These are phyloP conservation scores for Penicillium cinerascens DNA, from an alignment of 495 filamentous ascomycete genomes.

Conservation along the genomic window DNA sequence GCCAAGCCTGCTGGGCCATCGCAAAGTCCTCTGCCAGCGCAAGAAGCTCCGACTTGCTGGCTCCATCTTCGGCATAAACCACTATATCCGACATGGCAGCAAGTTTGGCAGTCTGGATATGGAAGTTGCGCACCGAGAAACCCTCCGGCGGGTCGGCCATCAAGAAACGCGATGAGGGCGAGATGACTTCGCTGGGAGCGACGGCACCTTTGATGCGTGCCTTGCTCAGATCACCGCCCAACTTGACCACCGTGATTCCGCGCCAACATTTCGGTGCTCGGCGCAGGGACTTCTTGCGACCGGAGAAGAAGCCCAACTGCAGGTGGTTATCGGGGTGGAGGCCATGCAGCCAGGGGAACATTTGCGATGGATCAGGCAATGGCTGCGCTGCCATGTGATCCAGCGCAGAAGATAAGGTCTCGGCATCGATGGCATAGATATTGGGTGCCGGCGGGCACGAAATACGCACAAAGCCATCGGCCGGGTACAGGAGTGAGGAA, in stretches of 20 bases:
- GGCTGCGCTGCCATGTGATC: constrained; percentile 72
- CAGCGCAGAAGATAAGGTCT: constrained; percentile 64
- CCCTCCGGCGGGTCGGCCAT: constrained; percentile 80
- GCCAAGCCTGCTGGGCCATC: constrained; percentile 71
- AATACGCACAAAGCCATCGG: constrained; percentile 57
- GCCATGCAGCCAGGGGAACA: constrained; percentile 98
- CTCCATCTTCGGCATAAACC: constrained; percentile 74
- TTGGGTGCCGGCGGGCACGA: constrained; percentile 49
- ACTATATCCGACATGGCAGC: constrained; percentile 88
- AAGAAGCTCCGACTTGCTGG: constrained; percentile 51
- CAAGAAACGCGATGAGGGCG: constrained; percentile 38
- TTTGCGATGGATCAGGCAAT: constrained; percentile 73
- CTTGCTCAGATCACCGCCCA: constrained; percentile 71
- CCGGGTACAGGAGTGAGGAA: constrained; percentile 70
- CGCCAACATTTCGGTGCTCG: constrained; percentile 77
- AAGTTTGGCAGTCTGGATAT: constrained; percentile 89
- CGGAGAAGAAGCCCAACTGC: constrained; percentile 83
- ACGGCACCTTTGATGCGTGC: constrained; percentile 84
- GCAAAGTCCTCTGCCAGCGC: constrained; percentile 69
- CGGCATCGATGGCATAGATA: constrained; percentile 70
- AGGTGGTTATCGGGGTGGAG: constrained; percentile 86
- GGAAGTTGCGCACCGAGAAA: constrained; percentile 87
- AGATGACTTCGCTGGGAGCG: constrained; percentile 72
- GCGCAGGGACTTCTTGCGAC: constrained; percentile 65
- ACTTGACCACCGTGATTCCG: constrained; percentile 82